Evolutionary conservation across 345 rosid genomes (phyloP).

Genomic region (Eucalyptus virginea): DNA sequence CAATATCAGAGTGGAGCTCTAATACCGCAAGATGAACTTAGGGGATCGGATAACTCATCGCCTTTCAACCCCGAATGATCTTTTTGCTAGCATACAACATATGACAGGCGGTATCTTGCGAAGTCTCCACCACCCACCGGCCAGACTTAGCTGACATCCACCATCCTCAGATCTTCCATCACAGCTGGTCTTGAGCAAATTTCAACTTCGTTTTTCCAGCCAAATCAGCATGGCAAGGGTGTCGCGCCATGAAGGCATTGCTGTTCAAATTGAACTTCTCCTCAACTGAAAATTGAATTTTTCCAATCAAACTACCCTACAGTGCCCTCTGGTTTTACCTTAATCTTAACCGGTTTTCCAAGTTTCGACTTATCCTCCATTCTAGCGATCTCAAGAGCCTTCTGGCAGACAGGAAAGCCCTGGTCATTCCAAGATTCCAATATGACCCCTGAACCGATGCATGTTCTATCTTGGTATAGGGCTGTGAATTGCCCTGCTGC

Average conservation of each 20-base stretch:
- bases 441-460: constrained; percentile 79
- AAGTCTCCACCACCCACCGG: background rate
- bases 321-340: constrained; percentile 18
- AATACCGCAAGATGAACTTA: background rate
- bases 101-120: background rate
- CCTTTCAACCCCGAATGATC: background rate
- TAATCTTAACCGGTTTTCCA: constrained; percentile 82
- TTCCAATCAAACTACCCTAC: background rate
- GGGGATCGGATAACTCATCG: background rate
- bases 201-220: background rate
- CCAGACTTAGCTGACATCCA: background rate
- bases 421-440: constrained; percentile 77
- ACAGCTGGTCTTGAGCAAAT: background rate
- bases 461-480: constrained; percentile 51
- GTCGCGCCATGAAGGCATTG: background rate
- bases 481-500: constrained; percentile 95
- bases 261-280: background rate
- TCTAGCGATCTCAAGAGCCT: constrained; percentile 69
- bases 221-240: background rate
- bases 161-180: background rate
- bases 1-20: background rate
- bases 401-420: constrained; percentile 64
- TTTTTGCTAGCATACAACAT: background rate
- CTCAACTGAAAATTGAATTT: background rate
- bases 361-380: constrained; percentile 71